Evolutionary conservation across 768 basidiomycete genomes (phyloP).

Genomic region (Collybia sordida): DNA sequence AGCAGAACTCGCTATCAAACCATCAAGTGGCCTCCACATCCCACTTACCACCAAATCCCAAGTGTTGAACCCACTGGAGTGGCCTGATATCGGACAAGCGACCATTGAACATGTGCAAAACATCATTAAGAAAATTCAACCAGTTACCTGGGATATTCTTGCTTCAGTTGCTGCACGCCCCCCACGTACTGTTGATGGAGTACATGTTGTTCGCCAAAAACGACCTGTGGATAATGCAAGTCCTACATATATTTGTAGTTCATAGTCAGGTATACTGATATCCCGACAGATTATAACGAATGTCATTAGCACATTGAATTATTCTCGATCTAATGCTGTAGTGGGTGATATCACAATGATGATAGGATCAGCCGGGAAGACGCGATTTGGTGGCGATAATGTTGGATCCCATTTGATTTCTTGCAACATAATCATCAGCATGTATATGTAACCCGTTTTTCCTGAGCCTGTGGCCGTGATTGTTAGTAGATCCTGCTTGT

Average conservation of each 20-base stretch:
- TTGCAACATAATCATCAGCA: constrained; percentile 16
- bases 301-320: too few relatives aligned
- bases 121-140: not conserved
- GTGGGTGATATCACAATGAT: constrained; percentile 7
- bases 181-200: too few relatives aligned
- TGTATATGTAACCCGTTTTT: constrained; percentile 16
- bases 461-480: constrained; percentile 13
- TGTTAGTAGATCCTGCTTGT: constrained; percentile 15
- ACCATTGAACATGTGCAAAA: not conserved
- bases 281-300: too few relatives aligned
- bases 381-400: not conserved
- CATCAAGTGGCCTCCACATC: constrained; percentile 18
- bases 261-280: too few relatives aligned
- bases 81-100: not conserved
- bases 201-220: too few relatives aligned
- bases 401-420: constrained; percentile 6
- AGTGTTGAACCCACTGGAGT: not conserved
- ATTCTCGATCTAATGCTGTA: constrained; percentile 3
- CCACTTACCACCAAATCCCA: constrained; percentile 2
- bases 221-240: too few relatives aligned
- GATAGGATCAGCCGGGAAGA: constrained; percentile 2
- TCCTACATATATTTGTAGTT: too few relatives aligned
- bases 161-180: not conserved
- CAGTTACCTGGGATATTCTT: not conserved
- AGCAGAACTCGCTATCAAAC: constrained; percentile 13